Percentiles rank a stretch among this genome's conserved stretches.
Conservation (phyloP, 2,329 filamentous ascomycete genomes). For the Cladorrhinum sp. region DNA sequence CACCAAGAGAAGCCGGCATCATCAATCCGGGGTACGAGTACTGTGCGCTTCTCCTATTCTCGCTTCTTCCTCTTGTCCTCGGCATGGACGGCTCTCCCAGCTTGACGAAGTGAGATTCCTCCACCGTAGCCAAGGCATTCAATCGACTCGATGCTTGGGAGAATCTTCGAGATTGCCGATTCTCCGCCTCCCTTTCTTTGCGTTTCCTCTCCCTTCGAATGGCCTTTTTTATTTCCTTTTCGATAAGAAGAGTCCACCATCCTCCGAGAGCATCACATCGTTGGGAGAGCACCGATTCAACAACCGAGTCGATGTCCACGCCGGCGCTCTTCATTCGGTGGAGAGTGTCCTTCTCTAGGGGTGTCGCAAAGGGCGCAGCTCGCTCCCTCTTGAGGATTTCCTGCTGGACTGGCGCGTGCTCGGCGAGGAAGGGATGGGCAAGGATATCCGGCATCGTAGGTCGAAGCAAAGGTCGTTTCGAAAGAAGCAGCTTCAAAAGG, state of each 20-base stretch:
- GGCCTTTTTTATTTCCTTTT: conserved; percentile 91
- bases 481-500: conserved; percentile 76
- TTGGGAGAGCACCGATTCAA: conserved; percentile 88
- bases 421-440: conserved; percentile 79
- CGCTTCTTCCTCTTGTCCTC: conserved; percentile 70
- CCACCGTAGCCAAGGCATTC: conserved; percentile 77
- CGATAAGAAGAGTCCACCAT: conserved; percentile 93
- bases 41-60: conserved; percentile 66
- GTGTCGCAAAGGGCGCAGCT: conserved; percentile 77
- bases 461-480: conserved; percentile 81
- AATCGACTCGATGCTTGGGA: conserved; percentile 87
- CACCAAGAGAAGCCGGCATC: conserved; percentile 69
- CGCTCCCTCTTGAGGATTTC: conserved; percentile 81
- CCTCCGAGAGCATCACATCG: conserved; percentile 86
- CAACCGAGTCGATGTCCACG: conserved; percentile 89
- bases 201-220: conserved; percentile 75
- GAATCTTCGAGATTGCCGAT: conserved; percentile 72
- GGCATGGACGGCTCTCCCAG: conserved; percentile 50
- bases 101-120: conserved; percentile 57
- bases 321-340: conserved; percentile 91
- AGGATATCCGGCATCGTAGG: conserved; percentile 83
- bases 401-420: conserved; percentile 83
- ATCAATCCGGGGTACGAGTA: conserved; percentile 56
- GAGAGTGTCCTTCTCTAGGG: conserved; percentile 84
- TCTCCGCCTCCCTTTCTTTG: conserved; percentile 78